phyloP scores from a whole-genome alignment of 495 filamentous ascomycete genomes.

The Friedmanniomyces simplex region DNA sequence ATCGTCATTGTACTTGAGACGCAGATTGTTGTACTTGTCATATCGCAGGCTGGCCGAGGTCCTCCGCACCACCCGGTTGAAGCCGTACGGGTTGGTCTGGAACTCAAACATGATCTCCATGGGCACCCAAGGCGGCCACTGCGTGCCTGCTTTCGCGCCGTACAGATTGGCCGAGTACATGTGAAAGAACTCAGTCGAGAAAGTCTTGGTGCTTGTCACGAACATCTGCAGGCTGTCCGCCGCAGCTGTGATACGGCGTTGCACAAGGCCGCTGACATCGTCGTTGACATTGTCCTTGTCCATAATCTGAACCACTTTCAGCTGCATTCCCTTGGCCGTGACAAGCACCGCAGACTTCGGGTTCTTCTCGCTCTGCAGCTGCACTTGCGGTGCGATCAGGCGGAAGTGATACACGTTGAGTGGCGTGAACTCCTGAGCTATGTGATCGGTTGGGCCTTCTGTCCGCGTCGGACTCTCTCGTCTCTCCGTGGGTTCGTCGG shows the following conservation, averaged over 20 bases:
- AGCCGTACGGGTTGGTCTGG: slow-evolving; percentile 80
- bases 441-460: slow-evolving; percentile 55
- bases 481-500: slow-evolving; percentile 44
- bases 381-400: slow-evolving; percentile 92
- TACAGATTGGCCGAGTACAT: slow-evolving; percentile 92
- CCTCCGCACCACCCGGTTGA: slow-evolving; percentile 86
- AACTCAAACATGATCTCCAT: slow-evolving; percentile 99
- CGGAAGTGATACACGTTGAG: slow-evolving; percentile 91
- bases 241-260: slow-evolving; percentile 81
- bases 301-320: slow-evolving; percentile 95
- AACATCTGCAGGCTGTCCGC: slow-evolving; percentile 98
- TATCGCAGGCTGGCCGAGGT: slow-evolving; percentile 89
- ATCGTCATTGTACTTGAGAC: slow-evolving; percentile 95
- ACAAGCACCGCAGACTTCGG: slow-evolving; percentile 85
- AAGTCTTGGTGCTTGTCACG: slow-evolving; percentile 82
- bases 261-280: slow-evolving; percentile 87
- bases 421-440: slow-evolving; percentile 81
- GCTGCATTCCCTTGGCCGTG: slow-evolving; percentile 89
- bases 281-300: slow-evolving; percentile 87
- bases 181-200: slow-evolving; percentile 67
- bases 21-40: slow-evolving; percentile 96
- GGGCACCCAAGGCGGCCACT: slow-evolving; percentile 96
- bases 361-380: slow-evolving; percentile 96
- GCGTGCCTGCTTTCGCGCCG: slow-evolving; percentile 69
- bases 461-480: slow-evolving; percentile 13